Base-by-base conservation (phyloP, 805 yeast species). In the Saccharomycopsis fermentans region DNA sequence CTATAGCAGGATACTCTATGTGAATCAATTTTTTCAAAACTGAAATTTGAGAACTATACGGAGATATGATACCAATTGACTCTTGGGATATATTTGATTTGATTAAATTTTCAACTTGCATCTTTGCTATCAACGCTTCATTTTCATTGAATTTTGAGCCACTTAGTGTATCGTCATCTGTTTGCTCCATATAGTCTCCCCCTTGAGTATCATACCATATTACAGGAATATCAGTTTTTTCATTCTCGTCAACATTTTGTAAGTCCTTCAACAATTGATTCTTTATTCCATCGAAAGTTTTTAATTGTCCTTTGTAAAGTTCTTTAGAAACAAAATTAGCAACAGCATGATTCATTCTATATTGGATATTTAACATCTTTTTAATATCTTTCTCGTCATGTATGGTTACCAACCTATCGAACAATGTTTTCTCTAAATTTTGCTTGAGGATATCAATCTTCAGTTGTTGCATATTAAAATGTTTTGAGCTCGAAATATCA, bases 161-260 rank as follows among this genome's bases (percentile, higher is more conserved):
- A 17, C 62, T 63, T 19, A 62, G 60, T 11, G 53, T 51, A 16
- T 53, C 47, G 37, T 67, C 66, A 37, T 70, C 72, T 17, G 77
- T 75, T 58, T 74, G 73, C 67, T 91, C 97, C 0, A 81, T 82
- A 65, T 77, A 90, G 39, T 84, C 87, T 6, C 90, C 96, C 17
- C 96, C 96, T 71, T 90, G 94, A 0, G 98, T 94, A 66, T 94
- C 98, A 63, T 86, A 84, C 96, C 97, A 91, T 1, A 90, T 73
- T 0, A 85, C 67, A 1, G 84, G 81, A 1, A 74, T 73, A 0
- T 68, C 69, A 0, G 92, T 81, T 9, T 80, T 83, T 27, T 84
- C 90, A 52, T 74, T 77, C 2, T 68, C 69, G 5, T 73, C 73
- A 1, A 77, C 79, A 4, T 71, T 71, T 0, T 79, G 77, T 24